These are phyloP conservation scores for Microbotryum lychnidis-dioicae DNA, from an alignment of 1,284 basidiomycete species.

Conservation along the genomic window DNA sequence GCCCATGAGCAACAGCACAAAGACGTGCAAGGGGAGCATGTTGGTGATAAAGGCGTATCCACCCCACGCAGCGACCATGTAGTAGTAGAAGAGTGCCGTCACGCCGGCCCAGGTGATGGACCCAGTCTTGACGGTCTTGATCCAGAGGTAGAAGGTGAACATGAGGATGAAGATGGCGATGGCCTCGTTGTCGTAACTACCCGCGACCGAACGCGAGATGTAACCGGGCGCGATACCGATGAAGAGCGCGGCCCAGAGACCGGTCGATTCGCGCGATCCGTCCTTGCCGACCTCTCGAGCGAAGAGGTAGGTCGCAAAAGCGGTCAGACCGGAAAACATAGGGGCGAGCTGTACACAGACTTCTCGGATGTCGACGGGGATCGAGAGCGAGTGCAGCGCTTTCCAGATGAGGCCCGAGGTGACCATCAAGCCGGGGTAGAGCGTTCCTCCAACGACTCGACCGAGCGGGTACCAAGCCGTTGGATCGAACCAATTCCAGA, in stretches of 20 bases:
- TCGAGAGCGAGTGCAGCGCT: constrained; percentile 72
- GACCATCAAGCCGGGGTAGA: constrained; percentile 96
- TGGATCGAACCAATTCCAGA: constrained; percentile 99
- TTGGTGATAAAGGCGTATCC: constrained; percentile 99
- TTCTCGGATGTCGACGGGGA: constrained; percentile 96
- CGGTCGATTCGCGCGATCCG: constrained; percentile 61
- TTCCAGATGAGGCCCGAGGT: constrained; percentile 96
- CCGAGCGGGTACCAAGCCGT: constrained; percentile 88
- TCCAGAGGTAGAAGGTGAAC: constrained; percentile 98
- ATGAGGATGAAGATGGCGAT: constrained; percentile 99
- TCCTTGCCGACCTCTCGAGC: constrained; percentile 70
- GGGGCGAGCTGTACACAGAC: constrained; percentile 95
- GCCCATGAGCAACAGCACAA: constrained; percentile 94
- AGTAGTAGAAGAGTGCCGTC: constrained; percentile 95
- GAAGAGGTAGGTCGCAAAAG: constrained; percentile 55
- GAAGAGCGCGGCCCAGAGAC: constrained; percentile 93
- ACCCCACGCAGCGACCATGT: constrained; percentile 99
- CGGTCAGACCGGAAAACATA: constrained; percentile 91
- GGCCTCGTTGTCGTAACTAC: constrained; percentile 99
- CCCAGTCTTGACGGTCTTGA: constrained; percentile 89
- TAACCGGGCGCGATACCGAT: constrained; percentile 96
- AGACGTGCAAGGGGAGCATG: constrained; percentile 95
- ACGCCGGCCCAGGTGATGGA: constrained; percentile 84
- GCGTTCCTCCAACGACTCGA: constrained; percentile 93
- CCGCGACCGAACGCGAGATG: constrained; percentile 97